These are phyloP conservation scores for Macadamia tetraphylla DNA, from an alignment of 164 flowering plant genomes.

Conservation along the genomic window DNA sequence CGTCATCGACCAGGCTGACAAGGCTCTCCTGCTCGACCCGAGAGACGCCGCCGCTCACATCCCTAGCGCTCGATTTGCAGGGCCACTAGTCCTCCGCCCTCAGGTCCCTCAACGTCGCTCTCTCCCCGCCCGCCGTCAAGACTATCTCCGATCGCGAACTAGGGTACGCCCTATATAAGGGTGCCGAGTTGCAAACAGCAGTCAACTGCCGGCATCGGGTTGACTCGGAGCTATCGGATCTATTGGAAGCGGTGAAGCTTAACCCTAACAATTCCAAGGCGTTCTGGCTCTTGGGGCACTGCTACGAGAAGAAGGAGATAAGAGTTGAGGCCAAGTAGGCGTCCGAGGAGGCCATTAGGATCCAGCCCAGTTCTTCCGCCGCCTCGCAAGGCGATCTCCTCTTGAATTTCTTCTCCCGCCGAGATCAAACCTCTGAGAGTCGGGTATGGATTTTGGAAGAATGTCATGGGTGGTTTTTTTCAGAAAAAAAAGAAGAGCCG, in stretches of 20 bases:
- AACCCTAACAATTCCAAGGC: conserved; percentile 41
- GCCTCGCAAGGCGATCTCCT: conserved; percentile 14
- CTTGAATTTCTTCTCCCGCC: too few species aligned
- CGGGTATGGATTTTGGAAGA: too few species aligned
- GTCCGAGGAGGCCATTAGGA: conserved; percentile 39
- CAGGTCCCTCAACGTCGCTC: conserved; percentile 60
- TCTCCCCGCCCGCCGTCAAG: conserved; percentile 53
- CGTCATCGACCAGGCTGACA: conserved; percentile 58
- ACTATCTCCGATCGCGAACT: conserved; percentile 44
- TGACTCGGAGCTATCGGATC: conserved; percentile 58
- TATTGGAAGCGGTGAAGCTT: conserved; percentile 49
- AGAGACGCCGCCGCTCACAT: conserved; percentile 84
- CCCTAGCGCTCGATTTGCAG: conserved; percentile 61
- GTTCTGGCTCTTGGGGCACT: conserved; percentile 55
- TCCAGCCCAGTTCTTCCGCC: conserved; percentile 24
- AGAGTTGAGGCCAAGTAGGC: conserved; percentile 55
- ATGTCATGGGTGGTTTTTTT: too few species aligned
- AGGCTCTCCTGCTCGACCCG: conserved; percentile 61
- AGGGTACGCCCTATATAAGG: conserved; percentile 71
- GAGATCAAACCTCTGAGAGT: too few species aligned
- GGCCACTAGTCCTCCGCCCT: conserved; percentile 62
- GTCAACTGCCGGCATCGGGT: conserved; percentile 32
- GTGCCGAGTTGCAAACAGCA: conserved; percentile 63
- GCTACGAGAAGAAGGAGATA: conserved; percentile 62
- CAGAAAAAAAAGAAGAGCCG: too few species aligned